Percentiles rank a stretch among this genome's conserved stretches.
Conservation (phyloP, 208 protist genomes). For the Trypanosoma cruzi region DNA sequence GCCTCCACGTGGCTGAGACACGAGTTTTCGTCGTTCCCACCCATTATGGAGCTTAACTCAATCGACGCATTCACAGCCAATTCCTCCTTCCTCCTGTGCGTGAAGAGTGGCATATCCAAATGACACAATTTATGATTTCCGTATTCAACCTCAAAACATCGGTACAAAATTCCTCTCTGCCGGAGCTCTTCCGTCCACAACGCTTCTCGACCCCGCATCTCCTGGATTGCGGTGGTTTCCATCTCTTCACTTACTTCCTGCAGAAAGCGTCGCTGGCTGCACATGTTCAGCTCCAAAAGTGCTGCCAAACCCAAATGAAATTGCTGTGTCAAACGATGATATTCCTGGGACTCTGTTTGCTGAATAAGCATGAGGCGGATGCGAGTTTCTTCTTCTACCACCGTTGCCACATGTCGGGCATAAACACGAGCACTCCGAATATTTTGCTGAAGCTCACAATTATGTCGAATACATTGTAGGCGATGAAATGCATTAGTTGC, state of each 20-base stretch:
- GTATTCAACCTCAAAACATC: neutral
- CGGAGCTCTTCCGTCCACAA: conserved; percentile 6
- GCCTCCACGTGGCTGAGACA: neutral
- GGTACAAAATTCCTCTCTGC: conserved; percentile 3
- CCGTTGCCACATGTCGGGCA: neutral
- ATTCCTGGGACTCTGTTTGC: conserved; percentile 13
- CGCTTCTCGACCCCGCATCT: conserved; percentile 9
- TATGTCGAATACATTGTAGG: neutral
- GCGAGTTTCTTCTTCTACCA: conserved; percentile 16
- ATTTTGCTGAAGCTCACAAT: conserved; percentile 10
- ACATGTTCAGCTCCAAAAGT: conserved; percentile 5
- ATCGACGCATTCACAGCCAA: neutral
- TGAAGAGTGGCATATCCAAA: neutral
- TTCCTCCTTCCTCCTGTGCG: neutral
- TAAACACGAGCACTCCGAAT: conserved; percentile 3
- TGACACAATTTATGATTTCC: neutral
- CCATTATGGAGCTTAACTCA: conserved; percentile 14
- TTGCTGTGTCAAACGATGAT: conserved; percentile 1
- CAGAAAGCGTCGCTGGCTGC: neutral
- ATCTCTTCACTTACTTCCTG: neutral
- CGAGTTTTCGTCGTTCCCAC: conserved; percentile 3
- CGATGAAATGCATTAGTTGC: conserved; percentile 14
- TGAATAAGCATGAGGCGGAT: neutral
- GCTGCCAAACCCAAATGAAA: conserved; percentile 9
- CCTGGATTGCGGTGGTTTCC: neutral